Conservation (phyloP, 2,329 filamentous ascomycete species). For the Colletotrichum filicis region DNA sequence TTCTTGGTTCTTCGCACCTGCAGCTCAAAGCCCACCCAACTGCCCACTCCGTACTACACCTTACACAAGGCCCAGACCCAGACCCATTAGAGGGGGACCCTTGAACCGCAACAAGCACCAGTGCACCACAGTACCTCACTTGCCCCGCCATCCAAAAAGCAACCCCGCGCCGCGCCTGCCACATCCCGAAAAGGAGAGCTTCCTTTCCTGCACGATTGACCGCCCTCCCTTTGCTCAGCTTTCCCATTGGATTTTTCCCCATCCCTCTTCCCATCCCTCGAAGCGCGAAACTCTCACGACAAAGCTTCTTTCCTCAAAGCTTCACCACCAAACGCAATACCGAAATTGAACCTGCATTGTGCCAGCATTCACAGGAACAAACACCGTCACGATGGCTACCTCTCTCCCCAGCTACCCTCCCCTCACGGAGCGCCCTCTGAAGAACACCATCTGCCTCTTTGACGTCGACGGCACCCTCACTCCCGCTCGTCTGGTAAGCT, state of each 20-base stretch:
- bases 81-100: background rate
- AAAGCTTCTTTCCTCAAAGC: background rate
- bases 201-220: conserved; percentile 2
- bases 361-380: background rate
- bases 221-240: background rate
- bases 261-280: background rate
- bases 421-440: conserved; percentile 84
- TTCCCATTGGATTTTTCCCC: background rate
- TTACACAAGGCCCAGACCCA: background rate
- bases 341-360: background rate
- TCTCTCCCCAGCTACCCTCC: conserved; percentile 69
- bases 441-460: conserved; percentile 95
- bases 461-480: conserved; percentile 96
- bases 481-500: conserved; percentile 77
- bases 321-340: background rate
- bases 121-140: conserved; percentile 2
- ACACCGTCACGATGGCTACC: conserved; percentile 24
- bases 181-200: conserved; percentile 27
- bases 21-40: background rate
- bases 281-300: background rate
- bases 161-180: conserved; percentile 29
- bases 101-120: conserved; percentile 1
- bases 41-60: too few relatives aligned
- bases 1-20: background rate
- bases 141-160: conserved; percentile 33